phyloP scores from a whole-genome alignment of 208 protist genomes.

The Angomonas deanei region DNA sequence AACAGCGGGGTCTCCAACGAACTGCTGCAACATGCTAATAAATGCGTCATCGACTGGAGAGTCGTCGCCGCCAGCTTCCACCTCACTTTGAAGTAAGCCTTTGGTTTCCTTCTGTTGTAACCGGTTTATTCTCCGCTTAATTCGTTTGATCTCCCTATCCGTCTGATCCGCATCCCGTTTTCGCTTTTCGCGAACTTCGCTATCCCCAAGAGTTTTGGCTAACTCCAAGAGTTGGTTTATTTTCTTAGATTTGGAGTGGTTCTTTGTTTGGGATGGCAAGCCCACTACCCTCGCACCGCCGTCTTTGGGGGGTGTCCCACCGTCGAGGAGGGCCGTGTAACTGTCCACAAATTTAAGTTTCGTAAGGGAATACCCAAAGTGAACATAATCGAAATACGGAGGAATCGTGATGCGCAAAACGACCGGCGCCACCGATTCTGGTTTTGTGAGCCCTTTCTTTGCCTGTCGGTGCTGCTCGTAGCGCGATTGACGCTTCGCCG shows the following conservation, averaged over 20 bases:
- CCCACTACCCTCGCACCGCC: no score
- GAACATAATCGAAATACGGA: constrained; percentile 20
- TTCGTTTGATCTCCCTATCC: constrained; percentile 1
- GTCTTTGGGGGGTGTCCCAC: neutral
- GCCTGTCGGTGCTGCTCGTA: constrained; percentile 73
- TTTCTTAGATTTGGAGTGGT: neutral
- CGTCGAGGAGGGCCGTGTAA: constrained; percentile 1
- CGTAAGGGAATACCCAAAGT: constrained; percentile 17
- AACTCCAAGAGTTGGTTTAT: neutral
- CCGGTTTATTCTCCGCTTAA: constrained; percentile 2
- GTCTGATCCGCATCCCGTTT: neutral
- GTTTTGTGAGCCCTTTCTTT: constrained; percentile 24
- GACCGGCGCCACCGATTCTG: constrained; percentile 38
- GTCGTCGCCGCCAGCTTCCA: neutral
- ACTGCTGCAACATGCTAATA: constrained; percentile 35
- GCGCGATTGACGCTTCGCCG: constrained; percentile 41
- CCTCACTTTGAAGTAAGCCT: neutral
- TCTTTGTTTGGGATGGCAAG: neutral
- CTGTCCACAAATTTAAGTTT: constrained; percentile 25
- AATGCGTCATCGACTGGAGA: constrained; percentile 17
- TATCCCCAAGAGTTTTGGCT: neutral
- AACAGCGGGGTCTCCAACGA: constrained; percentile 38
- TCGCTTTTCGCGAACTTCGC: neutral
- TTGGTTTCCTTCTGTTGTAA: neutral
- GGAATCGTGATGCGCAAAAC: constrained; percentile 42